Conservation (phyloP, 2,329 filamentous ascomycete species). For the Fusarium armeniacum region DNA sequence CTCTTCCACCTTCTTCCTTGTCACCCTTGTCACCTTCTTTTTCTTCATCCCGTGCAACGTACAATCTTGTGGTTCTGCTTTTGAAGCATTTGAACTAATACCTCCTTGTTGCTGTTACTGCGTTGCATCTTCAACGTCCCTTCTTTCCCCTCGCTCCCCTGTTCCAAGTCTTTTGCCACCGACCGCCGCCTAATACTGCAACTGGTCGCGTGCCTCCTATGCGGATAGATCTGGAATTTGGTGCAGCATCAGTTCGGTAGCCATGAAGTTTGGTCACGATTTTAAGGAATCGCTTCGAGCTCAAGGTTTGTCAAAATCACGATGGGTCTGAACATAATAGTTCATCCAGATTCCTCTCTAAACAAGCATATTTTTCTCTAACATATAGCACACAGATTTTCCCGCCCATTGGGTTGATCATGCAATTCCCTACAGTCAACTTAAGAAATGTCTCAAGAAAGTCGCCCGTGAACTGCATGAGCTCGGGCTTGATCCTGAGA, state of each 20-base stretch:
- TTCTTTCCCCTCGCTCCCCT: conserved; percentile 7
- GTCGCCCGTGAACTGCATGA: conserved; percentile 78
- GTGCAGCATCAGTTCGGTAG: conserved; percentile 25
- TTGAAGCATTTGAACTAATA: neutral
- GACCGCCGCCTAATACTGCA: conserved; percentile 26
- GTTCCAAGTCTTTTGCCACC: conserved; percentile 23
- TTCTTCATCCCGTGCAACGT: neutral
- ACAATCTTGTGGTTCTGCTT: conserved; percentile 4
- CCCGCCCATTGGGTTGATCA: conserved; percentile 79
- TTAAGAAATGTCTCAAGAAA: conserved; percentile 91
- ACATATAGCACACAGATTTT: conserved; percentile 65
- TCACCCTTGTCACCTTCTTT: neutral
- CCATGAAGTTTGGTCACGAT: conserved; percentile 89
- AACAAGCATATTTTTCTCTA: conserved; percentile 1
- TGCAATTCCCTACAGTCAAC: conserved; percentile 84
- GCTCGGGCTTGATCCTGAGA: conserved; percentile 79
- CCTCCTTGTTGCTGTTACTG: neutral
- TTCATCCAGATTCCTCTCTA: neutral
- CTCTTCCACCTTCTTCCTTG: conserved; percentile 6
- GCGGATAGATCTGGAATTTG: conserved; percentile 26
- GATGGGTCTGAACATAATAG: neutral
- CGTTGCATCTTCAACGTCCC: conserved; percentile 14
- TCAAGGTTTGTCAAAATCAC: conserved; percentile 61
- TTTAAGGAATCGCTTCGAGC: conserved; percentile 78
- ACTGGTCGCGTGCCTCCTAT: conserved; percentile 44